Evolutionary conservation across 805 yeast genomes (phyloP).

Genomic region (Lachancea sp.): DNA sequence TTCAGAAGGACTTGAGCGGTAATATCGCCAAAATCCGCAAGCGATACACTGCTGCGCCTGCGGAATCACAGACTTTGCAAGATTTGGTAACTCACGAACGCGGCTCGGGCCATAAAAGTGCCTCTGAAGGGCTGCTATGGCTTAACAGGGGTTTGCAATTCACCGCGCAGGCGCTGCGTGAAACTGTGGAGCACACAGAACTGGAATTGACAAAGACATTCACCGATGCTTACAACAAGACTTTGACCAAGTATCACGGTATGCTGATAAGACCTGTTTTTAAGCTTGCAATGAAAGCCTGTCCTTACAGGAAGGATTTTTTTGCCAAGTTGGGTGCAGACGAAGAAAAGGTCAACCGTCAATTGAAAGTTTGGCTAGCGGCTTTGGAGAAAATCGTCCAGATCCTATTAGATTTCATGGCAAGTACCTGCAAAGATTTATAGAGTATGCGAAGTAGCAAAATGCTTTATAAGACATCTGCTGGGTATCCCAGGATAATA

Average conservation of each 20-base stretch:
- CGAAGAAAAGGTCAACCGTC: slow-evolving; percentile 57
- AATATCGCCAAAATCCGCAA: slow-evolving; percentile 71
- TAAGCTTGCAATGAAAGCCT: slow-evolving; percentile 91
- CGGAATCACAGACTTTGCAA: slow-evolving; percentile 61
- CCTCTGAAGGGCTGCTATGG: slow-evolving; percentile 91
- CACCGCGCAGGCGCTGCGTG: slow-evolving; percentile 86
- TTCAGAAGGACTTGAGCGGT: slow-evolving; percentile 83
- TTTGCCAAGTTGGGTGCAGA: slow-evolving; percentile 76
- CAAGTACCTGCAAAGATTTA: slow-evolving; percentile 30
- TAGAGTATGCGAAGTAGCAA: not conserved
- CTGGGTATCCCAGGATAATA: not conserved
- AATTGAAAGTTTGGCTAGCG: slow-evolving; percentile 64
- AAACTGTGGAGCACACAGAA: slow-evolving; percentile 56
- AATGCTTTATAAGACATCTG: not conserved
- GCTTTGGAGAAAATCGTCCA: slow-evolving; percentile 72
- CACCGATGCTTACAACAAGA: slow-evolving; percentile 77
- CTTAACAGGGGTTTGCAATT: slow-evolving; percentile 77
- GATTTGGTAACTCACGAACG: slow-evolving; percentile 70
- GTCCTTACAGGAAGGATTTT: slow-evolving; percentile 85
- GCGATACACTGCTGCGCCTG: slow-evolving; percentile 60
- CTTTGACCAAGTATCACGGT: slow-evolving; percentile 74
- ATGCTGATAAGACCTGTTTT: slow-evolving; percentile 79
- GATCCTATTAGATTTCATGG: slow-evolving; percentile 67
- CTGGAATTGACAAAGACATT: slow-evolving; percentile 69
- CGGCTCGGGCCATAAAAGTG: slow-evolving; percentile 56